These are phyloP conservation scores for Rhipidocladum racemiflorum DNA, from an alignment of 176 grass and related monocot genomes.

Conservation along the genomic window DNA sequence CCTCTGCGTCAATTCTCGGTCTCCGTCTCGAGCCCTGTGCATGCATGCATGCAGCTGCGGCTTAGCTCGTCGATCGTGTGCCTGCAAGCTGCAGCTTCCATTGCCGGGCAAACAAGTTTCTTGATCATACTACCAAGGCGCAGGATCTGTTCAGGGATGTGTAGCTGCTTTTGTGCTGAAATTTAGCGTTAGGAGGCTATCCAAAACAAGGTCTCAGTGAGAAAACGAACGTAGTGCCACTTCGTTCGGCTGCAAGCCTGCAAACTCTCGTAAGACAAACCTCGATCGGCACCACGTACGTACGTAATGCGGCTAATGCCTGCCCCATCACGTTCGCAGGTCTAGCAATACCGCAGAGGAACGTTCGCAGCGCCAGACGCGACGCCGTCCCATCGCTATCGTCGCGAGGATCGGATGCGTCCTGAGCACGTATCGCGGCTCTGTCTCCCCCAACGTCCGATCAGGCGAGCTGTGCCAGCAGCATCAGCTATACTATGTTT, in stretches of 20 bases:
- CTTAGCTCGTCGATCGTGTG: not conserved
- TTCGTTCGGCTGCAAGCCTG: too few relatives aligned
- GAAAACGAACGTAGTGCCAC: too few relatives aligned
- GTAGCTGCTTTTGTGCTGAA: not conserved
- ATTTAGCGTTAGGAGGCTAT: too few relatives aligned
- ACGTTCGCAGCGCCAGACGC: not conserved
- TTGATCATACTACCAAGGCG: not conserved
- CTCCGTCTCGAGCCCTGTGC: slow-evolving; percentile 25
- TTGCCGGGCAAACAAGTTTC: not conserved
- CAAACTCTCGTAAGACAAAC: not conserved
- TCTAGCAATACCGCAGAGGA: not conserved
- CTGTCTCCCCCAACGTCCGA: not conserved
- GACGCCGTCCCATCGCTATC: not conserved
- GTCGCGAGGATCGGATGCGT: not conserved
- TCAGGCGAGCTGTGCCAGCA: not conserved
- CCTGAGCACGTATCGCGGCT: not conserved
- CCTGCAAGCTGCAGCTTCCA: not conserved
- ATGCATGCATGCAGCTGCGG: not conserved
- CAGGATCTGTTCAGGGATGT: not conserved
- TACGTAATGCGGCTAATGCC: too few relatives aligned
- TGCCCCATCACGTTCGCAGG: not conserved
- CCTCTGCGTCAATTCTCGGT: slow-evolving; percentile 15
- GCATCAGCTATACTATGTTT: not conserved
- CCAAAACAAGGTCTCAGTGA: too few relatives aligned
- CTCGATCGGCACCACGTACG: not conserved